These are phyloP conservation scores for Fusarium tupiense DNA, from an alignment of 2,329 filamentous ascomycete species.

Conservation along the genomic window DNA sequence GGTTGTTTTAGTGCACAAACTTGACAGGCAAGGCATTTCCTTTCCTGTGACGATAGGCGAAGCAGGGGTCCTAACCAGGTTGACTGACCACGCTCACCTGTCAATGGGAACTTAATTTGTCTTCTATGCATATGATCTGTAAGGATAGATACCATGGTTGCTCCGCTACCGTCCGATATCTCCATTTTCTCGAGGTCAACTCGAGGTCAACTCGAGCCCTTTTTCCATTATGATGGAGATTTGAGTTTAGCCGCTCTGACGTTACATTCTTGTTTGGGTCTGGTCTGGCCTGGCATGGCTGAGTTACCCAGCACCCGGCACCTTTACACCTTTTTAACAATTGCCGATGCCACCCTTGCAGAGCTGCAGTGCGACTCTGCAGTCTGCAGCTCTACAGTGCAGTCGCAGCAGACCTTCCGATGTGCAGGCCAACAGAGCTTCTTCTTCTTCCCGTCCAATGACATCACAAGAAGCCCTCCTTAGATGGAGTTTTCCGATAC, in stretches of 20 bases:
- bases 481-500: not conserved
- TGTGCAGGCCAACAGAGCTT: not conserved
- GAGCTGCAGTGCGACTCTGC: not conserved
- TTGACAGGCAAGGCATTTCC: not conserved
- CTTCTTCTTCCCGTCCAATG: constrained; percentile 13
- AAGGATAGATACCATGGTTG: not conserved
- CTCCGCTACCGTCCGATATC: not conserved
- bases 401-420: not conserved
- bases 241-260: not conserved
- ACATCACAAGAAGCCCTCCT: constrained; percentile 16
- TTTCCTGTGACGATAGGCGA: constrained; percentile 6
- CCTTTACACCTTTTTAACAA: not conserved
- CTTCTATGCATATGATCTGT: not conserved
- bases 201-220: not conserved
- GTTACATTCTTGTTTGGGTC: not conserved
- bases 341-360: constrained; percentile 6
- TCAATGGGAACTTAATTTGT: constrained; percentile 30
- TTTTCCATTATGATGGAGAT: not conserved
- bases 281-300: not conserved
- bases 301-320: not conserved
- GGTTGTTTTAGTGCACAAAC: not conserved
- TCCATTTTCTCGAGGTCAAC: not conserved
- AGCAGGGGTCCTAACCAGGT: constrained; percentile 19
- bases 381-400: not conserved
- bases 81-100: constrained; percentile 10